Evolutionary conservation across 768 basidiomycete genomes (phyloP).

Genomic region (Phylloporus sp.): DNA sequence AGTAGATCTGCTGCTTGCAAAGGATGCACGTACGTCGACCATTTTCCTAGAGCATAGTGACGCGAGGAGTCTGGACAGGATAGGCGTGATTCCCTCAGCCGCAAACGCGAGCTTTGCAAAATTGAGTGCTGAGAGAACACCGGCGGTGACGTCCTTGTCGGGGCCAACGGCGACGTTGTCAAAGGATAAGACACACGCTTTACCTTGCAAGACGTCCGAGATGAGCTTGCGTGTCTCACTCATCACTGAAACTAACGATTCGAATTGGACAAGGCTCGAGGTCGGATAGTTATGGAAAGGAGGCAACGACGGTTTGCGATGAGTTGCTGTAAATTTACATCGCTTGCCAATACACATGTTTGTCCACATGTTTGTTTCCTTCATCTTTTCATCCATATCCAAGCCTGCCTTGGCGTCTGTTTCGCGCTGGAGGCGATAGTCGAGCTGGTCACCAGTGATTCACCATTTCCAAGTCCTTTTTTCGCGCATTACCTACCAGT

Average conservation of each 20-base stretch:
- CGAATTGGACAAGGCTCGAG: background rate
- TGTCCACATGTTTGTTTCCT: too few species aligned
- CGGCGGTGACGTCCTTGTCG: slow-evolving; percentile 33
- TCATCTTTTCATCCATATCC: background rate
- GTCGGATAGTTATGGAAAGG: slow-evolving; percentile 3
- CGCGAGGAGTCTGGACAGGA: slow-evolving; percentile 10
- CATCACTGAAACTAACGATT: background rate
- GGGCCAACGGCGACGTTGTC: slow-evolving; percentile 38
- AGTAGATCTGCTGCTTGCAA: too few species aligned
- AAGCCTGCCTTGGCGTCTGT: too few species aligned
- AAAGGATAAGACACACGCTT: slow-evolving; percentile 37
- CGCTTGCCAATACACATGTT: background rate
- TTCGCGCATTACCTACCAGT: too few species aligned
- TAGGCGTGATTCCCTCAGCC: background rate
- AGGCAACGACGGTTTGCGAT: slow-evolving; percentile 3
- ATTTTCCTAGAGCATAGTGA: slow-evolving; percentile 11
- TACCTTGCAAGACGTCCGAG: slow-evolving; percentile 21
- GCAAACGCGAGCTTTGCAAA: slow-evolving; percentile 46
- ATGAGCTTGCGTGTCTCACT: slow-evolving; percentile 14
- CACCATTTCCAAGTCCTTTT: too few species aligned
- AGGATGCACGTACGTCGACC: slow-evolving; percentile 14
- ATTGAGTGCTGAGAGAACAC: slow-evolving; percentile 56
- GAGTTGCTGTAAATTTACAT: background rate
- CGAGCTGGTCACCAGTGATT: too few species aligned
- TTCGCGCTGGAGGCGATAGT: too few species aligned